These are phyloP conservation scores for Gardenia jasminoides DNA, from an alignment of 257 asterid species.

Conservation along the genomic window DNA sequence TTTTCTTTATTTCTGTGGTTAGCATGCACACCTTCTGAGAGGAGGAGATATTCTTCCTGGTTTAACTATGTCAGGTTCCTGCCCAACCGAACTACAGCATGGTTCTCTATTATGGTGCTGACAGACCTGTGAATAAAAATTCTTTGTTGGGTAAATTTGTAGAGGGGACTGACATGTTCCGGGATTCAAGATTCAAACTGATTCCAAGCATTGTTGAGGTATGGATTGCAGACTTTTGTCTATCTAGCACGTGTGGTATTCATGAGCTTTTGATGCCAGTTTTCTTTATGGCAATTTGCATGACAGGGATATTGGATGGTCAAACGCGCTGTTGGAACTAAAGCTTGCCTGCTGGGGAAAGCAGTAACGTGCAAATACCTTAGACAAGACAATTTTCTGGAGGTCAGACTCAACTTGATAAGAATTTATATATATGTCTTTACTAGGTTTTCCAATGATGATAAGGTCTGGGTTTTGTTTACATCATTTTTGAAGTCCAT, in stretches of 20 bases:
- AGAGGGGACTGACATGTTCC: constrained; percentile 82
- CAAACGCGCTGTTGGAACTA: constrained; percentile 98
- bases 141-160: constrained; percentile 81
- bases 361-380: constrained; percentile 93
- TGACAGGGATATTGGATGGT: constrained; percentile 99
- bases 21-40: not conserved
- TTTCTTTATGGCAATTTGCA: not conserved
- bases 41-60: constrained; percentile 19
- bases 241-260: not conserved
- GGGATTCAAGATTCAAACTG: constrained; percentile 96
- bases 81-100: constrained; percentile 95
- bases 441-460: not conserved
- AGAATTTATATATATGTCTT: not conserved
- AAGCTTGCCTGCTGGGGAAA: constrained; percentile 95
- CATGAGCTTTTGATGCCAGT: not conserved
- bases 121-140: constrained; percentile 70
- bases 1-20: not conserved
- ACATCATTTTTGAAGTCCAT: not conserved
- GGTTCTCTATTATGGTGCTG: constrained; percentile 90
- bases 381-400: constrained; percentile 93
- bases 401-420: constrained; percentile 49
- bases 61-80: constrained; percentile 69
- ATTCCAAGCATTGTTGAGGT: constrained; percentile 98
- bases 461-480: not conserved
- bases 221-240: constrained; percentile 7